These are phyloP conservation scores for Triticum dicoccoides DNA, from an alignment of 176 grass and related monocot species.

Conservation along the genomic window DNA sequence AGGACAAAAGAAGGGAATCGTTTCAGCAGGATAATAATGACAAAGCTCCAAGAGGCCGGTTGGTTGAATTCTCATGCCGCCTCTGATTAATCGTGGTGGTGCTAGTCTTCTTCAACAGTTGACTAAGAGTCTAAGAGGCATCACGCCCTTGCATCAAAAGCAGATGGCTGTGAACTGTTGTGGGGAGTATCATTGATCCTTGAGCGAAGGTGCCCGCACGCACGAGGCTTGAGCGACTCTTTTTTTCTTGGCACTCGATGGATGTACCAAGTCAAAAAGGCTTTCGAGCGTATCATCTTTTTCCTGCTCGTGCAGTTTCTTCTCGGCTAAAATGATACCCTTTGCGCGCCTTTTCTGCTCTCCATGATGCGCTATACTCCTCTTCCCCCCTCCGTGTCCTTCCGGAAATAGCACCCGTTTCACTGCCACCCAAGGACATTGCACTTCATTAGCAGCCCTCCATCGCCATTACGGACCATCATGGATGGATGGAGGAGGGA, in stretches of 20 bases:
- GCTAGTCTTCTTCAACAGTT: neutral
- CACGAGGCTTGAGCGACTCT: neutral
- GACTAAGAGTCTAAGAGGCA: neutral
- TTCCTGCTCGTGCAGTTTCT: neutral
- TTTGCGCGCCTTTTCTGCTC: neutral
- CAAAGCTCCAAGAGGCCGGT: no score
- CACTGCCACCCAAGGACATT: neutral
- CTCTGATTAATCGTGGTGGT: no score
- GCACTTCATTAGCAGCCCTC: neutral
- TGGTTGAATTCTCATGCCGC: no score
- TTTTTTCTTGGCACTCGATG: neutral
- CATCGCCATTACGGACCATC: slow-evolving; percentile 31
- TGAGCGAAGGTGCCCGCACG: neutral
- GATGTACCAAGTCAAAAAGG: neutral
- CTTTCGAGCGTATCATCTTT: neutral
- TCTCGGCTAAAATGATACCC: no score
- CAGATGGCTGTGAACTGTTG: no score
- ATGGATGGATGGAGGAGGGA: slow-evolving; percentile 36
- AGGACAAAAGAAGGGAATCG: no score
- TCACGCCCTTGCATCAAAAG: neutral
- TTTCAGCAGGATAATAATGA: no score
- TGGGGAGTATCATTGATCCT: neutral
- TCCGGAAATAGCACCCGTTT: neutral
- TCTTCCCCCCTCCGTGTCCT: neutral
- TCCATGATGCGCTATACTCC: neutral